Base-by-base conservation (phyloP, 225 moss, liverwort and hornwort species). In the Takakia lepidozioides region DNA sequence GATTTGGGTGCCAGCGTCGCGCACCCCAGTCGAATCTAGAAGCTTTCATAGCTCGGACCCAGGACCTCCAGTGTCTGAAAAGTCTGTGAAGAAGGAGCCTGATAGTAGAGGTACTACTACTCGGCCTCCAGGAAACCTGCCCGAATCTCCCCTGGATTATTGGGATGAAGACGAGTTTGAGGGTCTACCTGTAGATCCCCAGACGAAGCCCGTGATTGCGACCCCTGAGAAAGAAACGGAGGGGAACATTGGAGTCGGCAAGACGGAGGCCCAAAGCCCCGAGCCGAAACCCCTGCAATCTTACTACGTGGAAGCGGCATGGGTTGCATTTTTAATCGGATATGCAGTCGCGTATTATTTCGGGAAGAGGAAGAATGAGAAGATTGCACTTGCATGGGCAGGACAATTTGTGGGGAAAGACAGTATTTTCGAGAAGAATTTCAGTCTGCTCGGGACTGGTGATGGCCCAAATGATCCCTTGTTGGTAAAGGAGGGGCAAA, bases 111-210 rank as follows among this genome's bases (percentile, higher is more conserved):
- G n/a, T n/a, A n/a, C n/a, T n/a, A n/a, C n/a, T n/a, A n/a, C n/a
- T n/a, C n/a, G n/a, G n/a, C n/a, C n/a, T n/a, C n/a, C n/a, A n/a
- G n/a, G n/a, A n/a, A n/a, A n/a, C n/a, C n/a, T n/a, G n/a, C n/a
- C n/a, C n/a, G n/a, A n/a, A n/a, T n/a, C n/a, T n/a, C 48, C 71
- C 23, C 51, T 52, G 2, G 84, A 82, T 46, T 65, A 63, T 58
- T 98, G 98, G 98, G 98, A 98, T 38, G 98, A 91, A 56, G 87
- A 87, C 36, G 98, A 98, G 70, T 98, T 98, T 5, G 98, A 98
- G 67, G 98, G 98, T 22, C 76, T 98, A 25, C 87, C 91, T 10
- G 66, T 58, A 8, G 82, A 78, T 48, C 38, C 38, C 14, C 76
- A 58, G 13, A 68, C 66, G 42, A 53, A 39, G 6, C 43, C 45